These are phyloP conservation scores for Globisporangium heterothallicum DNA, from an alignment of 352 stramenopile genomes.

Conservation along the genomic window DNA sequence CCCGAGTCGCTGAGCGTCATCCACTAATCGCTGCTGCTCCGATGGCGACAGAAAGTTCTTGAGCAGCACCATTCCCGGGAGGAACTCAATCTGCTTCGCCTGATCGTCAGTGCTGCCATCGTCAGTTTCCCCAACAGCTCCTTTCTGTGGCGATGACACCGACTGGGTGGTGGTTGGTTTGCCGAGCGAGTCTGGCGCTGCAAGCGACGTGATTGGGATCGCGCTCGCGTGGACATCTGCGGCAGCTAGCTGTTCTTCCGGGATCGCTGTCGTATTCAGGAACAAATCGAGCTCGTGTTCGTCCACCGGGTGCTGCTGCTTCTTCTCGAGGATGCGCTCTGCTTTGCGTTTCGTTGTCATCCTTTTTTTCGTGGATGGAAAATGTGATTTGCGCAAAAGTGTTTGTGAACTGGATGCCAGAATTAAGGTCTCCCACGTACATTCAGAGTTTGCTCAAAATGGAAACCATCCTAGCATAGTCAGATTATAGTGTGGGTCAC, in stretches of 20 bases:
- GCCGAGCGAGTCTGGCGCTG: constrained; percentile 4
- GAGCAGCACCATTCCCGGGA: constrained; percentile 63
- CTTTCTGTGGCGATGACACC: neutral
- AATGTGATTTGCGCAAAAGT: neutral
- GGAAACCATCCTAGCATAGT: neutral
- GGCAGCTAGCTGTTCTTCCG: constrained; percentile 1
- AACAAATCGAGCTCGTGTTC: constrained; percentile 67
- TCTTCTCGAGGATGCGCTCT: constrained; percentile 35
- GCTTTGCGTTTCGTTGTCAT: constrained; percentile 34
- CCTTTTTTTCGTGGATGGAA: neutral
- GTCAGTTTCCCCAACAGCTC: too few relatives aligned
- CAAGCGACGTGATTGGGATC: neutral
- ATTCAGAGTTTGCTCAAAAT: too few relatives aligned
- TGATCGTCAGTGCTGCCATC: too few relatives aligned
- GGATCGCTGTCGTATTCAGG: constrained; percentile 13
- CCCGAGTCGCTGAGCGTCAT: constrained; percentile 43
- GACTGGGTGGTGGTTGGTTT: neutral
- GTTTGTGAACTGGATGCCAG: too few relatives aligned
- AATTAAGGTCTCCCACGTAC: too few relatives aligned
- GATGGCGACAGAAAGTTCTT: constrained; percentile 40
- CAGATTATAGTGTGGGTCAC: constrained; percentile 3
- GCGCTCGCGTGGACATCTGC: neutral
- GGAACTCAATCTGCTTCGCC: constrained; percentile 30
- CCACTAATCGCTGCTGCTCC: constrained; percentile 54
- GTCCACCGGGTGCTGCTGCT: constrained; percentile 40